Evolutionary conservation across 306 rosid genomes (phyloP).

Genomic region (Acacia confusa): DNA sequence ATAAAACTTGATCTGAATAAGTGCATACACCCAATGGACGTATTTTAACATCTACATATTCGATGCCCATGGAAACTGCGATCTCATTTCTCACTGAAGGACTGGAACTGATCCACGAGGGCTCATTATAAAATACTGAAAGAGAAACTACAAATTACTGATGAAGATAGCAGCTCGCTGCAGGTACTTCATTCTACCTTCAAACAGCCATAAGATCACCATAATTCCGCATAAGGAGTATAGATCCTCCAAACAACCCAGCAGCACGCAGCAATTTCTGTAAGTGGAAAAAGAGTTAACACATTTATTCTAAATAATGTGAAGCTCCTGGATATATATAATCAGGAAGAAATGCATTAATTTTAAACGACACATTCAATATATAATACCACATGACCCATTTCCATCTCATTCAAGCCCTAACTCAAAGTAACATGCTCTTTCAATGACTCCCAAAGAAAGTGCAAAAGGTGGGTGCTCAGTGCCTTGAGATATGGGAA

Average conservation of each 20-base stretch:
- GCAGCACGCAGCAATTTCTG: conserved; percentile 69
- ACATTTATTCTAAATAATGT: not conserved
- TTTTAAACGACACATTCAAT: not conserved
- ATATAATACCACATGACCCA: not conserved
- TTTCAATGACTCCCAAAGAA: not conserved
- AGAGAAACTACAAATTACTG: not conserved
- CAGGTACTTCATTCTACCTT: conserved; percentile 23
- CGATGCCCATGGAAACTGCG: not conserved
- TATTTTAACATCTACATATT: not conserved
- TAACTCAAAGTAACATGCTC: not conserved
- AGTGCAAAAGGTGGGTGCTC: not conserved
- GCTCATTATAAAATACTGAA: not conserved
- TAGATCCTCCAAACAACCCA: conserved; percentile 59
- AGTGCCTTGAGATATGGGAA: not conserved
- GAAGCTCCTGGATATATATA: not conserved
- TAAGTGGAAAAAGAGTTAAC: not conserved
- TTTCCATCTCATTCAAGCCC: not conserved
- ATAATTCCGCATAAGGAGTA: conserved; percentile 56
- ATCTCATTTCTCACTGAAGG: not conserved
- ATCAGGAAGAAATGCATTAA: not conserved
- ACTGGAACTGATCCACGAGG: not conserved
- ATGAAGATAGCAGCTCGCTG: not conserved
- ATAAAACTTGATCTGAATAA: not conserved
- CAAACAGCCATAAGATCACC: conserved; percentile 71
- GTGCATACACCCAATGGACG: not conserved